Conservation (phyloP, 148 eudicot species). For the Spergularia marina region DNA sequence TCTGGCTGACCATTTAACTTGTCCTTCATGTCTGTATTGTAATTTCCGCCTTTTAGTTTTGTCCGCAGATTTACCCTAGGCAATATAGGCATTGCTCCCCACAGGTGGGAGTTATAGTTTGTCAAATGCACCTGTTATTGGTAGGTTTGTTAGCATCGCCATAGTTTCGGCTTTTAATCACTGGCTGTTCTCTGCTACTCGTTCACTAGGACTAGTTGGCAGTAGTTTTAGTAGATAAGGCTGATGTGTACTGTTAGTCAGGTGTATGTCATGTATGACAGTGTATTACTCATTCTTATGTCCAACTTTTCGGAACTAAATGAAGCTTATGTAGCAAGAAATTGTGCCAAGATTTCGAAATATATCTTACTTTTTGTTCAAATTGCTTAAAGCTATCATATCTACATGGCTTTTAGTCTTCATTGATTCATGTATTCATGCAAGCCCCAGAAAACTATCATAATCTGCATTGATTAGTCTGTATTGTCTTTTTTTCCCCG, state of each 20-base stretch:
- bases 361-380: too few relatives aligned
- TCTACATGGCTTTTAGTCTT: not conserved
- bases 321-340: too few relatives aligned
- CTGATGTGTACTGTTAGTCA: too few relatives aligned
- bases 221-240: conserved; percentile 13
- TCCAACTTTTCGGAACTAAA: too few relatives aligned
- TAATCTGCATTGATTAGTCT: too few relatives aligned
- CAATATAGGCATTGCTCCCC: conserved; percentile 5
- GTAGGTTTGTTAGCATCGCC: conserved; percentile 17
- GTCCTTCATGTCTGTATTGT: conserved; percentile 6
- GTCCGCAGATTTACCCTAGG: conserved; percentile 17
- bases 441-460: not conserved
- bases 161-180: conserved; percentile 20
- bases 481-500: too few relatives aligned
- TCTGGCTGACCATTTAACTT: conserved; percentile 39
- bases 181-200: conserved; percentile 1
- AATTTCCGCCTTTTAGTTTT: not conserved
- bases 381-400: not conserved
- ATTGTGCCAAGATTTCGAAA: too few relatives aligned
- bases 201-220: conserved; percentile 25
- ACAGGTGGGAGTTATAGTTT: conserved; percentile 7
- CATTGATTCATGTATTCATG: too few relatives aligned
- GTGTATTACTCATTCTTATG: too few relatives aligned
- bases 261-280: too few relatives aligned
- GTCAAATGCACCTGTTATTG: conserved; percentile 13